Evolutionary conservation across 148 eudicot genomes (phyloP), one percentile per base, ranked within the genome.

Genomic region (Mesembryanthemum crystallinum): DNA sequence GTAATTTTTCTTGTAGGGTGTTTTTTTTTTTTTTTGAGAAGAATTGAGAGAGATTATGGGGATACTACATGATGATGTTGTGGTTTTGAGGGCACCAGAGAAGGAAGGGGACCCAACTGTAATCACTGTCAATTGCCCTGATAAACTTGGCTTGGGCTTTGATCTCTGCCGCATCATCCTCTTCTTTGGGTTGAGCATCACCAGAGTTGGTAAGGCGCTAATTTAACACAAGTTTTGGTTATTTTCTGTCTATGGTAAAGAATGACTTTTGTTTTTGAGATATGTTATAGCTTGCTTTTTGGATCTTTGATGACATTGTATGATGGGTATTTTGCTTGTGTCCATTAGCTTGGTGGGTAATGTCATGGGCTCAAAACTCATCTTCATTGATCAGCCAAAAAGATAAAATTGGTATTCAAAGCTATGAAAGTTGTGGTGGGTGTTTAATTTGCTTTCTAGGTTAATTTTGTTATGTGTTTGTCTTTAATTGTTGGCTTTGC

Each of bases 91-190:
- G 35, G 83, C 82, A 29, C 69, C 92, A 0, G 94, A 91, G 69
- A 87, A 74, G 67, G 88, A 86, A 83, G 98, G 83, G 2, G 98
- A 94, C 39, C 87, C 91, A 20, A 86, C 83, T 74, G 86, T 87
- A 13, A 88, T 94, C 7, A 94, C 98, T 49, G 97, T 94, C 0
- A 94, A 91, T 87, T 94, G 98, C 72, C 97, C 98, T 30, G 98
- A 94, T 81, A 91, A 94, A 81, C 86, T 94, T 83, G 98, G 98
- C 15, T 78, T 94, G 42, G 98, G 90, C 18, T 90, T 85, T 87
- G 98, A 94, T 85, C 88, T 94, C 55, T 89, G 88, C 77, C 87
- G 94, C 61, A 86, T 94, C 78, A 84, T 94, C 18, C 93, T 89
- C 78, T 87, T 81, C 79, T 94, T 94, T 77, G 89, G 88, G 25